Conservation (phyloP, 305 asterid genomes). For the Fraxinus baroniana region DNA sequence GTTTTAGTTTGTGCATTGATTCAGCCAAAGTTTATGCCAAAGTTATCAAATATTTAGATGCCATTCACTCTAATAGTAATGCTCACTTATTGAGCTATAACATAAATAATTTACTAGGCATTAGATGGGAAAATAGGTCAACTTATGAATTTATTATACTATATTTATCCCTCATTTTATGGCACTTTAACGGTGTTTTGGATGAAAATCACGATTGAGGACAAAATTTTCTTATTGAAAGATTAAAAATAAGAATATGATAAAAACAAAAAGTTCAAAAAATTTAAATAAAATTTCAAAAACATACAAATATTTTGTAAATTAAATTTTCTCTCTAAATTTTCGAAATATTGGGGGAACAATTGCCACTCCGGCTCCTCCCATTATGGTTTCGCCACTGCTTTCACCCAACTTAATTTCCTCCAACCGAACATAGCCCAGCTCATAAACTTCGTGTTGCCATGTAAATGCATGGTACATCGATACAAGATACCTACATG, state of each 20-base stretch:
- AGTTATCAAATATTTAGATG: background rate
- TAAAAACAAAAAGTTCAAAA: no score
- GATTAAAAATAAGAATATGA: background rate
- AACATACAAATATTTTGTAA: no score
- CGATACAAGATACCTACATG: background rate
- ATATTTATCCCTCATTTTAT: background rate
- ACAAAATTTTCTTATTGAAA: no score
- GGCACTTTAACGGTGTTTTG: background rate
- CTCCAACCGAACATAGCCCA: no score
- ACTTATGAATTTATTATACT: background rate
- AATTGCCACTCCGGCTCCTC: no score
- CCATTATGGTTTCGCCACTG: no score
- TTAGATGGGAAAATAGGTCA: background rate
- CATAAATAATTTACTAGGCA: background rate
- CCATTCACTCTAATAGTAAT: background rate
- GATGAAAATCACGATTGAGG: no score
- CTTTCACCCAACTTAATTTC: no score
- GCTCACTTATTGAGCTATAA: background rate
- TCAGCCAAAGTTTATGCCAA: background rate
- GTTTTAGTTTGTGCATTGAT: background rate
- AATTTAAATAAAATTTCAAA: no score
- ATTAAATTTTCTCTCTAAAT: no score
- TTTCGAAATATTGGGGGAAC: no score
- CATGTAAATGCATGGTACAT: background rate
- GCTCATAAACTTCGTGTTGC: background rate